Conservation (phyloP, 1,139 yeast genomes). For the Debaryomyces subglobosus region DNA sequence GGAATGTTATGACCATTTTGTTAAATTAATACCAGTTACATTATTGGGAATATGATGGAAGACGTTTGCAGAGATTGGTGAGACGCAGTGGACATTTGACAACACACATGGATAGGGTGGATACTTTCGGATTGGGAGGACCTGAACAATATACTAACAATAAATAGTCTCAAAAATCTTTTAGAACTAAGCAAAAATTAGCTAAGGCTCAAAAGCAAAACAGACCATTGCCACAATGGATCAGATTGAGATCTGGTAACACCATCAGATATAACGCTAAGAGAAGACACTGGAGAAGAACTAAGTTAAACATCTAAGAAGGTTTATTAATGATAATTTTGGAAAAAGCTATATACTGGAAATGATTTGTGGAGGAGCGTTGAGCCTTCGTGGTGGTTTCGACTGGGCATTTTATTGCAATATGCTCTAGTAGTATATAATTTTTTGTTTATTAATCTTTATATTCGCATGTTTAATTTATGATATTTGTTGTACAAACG, state of each 20-base stretch:
- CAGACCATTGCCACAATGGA: conserved; percentile 99
- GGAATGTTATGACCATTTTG: background rate
- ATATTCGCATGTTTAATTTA: conserved; percentile 26
- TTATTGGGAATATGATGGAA: background rate
- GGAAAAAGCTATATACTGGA: conserved; percentile 3
- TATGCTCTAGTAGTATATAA: conserved; percentile 1
- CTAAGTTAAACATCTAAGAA: conserved; percentile 94
- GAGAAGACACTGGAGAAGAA: conserved; percentile 99
- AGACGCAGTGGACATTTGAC: background rate
- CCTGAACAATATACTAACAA: conserved; percentile 22
- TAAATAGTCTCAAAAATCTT: conserved; percentile 88
- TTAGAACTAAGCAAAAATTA: conserved; percentile 98
- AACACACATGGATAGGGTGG: background rate
- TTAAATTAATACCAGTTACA: background rate
- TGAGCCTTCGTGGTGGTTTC: background rate
- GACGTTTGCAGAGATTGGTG: background rate
- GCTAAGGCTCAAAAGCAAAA: conserved; percentile 99
- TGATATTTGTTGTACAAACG: conserved; percentile 9
- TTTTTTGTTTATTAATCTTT: conserved; percentile 10
- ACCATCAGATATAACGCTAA: conserved; percentile 98
- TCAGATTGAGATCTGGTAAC: conserved; percentile 98
- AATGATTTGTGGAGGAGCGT: background rate
- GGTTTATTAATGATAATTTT: conserved; percentile 11
- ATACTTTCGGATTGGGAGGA: background rate
- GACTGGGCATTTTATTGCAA: background rate